Base-by-base conservation (phyloP, 805 yeast genomes). In the Ogataea wickerhamii region DNA sequence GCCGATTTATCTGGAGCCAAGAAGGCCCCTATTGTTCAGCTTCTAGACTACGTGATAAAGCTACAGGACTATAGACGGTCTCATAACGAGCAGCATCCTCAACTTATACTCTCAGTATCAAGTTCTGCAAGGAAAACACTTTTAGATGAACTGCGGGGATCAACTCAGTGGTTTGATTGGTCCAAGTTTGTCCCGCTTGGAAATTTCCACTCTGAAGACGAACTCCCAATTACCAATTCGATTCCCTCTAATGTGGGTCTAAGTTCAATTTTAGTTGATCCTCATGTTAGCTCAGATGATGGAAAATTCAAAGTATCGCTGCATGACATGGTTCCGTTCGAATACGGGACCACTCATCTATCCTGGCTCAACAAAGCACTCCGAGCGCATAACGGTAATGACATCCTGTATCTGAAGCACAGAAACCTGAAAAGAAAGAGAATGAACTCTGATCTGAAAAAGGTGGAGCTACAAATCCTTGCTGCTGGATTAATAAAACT, bases 121-220 rank as follows among this genome's bases (percentile, higher is more conserved):
- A 38, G 55, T 1, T 32, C 48, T 5, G 33, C 51, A 40, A 66
- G 84, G n/a, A 66, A 60, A 5, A 52, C 57, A 2, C 67, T 83
- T 51, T 67, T 80, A 38, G 58, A 63, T 5, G 74, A 75, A 34
- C 60, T 83, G 31, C 78, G 70, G 47, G 55, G 56, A 2, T 71
- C 66, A 41, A 58, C 60, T 0, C 82, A 85, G 11, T 76, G 82
- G 75, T 44, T 60, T 34, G 61, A 59, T 37, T 60, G 64, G 65
- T 41, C 45, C 18, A 53, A 44, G 29, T 60, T 56, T 45, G 55
- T 56, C 4, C 40, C 45, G 8, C 25, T 60, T 12, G 65, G 64
- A 1, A 35, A 41, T 4, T 60, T 56, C 35, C 49, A 46, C 5
- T 35, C 41, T 3, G 47, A 38, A 1, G 36, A 39, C 12, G 55